A percentile compares a stretch with the other conserved stretches of the same genome.
Conservation (phyloP, 768 basidiomycete species). For the Gelatoporia subvermispora region DNA sequence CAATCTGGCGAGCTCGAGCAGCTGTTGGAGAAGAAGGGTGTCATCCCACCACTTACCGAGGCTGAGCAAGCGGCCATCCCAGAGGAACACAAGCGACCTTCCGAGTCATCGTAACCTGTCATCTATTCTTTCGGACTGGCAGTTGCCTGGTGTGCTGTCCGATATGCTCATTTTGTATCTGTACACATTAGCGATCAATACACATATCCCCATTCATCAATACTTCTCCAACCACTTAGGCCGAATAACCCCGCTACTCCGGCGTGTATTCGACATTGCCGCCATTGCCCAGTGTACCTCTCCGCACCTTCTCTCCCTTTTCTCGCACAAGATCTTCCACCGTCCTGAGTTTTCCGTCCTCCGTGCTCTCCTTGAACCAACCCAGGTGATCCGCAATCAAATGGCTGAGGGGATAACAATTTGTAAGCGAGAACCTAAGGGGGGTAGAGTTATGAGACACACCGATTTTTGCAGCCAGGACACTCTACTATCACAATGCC, state of each 20-base stretch:
- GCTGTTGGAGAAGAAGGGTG: slow-evolving; percentile 63
- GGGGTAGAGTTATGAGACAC: slow-evolving; percentile 19
- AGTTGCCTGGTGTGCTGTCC: background rate
- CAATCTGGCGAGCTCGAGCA: slow-evolving; percentile 90
- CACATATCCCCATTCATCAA: slow-evolving; percentile 1
- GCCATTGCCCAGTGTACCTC: slow-evolving; percentile 34
- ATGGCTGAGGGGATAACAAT: slow-evolving; percentile 41
- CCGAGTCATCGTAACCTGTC: too few species aligned
- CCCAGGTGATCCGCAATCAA: slow-evolving; percentile 87
- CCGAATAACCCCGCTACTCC: slow-evolving; percentile 9
- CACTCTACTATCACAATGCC: slow-evolving; percentile 92
- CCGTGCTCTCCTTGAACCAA: slow-evolving; percentile 84
- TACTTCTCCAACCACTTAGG: background rate
- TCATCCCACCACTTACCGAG: slow-evolving; percentile 49
- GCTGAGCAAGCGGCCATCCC: slow-evolving; percentile 4
- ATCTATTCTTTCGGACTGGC: background rate
- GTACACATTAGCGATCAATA: slow-evolving; percentile 11
- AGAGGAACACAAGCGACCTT: too few species aligned
- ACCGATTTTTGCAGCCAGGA: slow-evolving; percentile 87
- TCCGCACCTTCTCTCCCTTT: slow-evolving; percentile 70
- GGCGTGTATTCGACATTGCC: slow-evolving; percentile 53
- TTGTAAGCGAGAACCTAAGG: background rate
- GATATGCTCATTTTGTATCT: background rate
- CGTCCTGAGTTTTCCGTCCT: slow-evolving; percentile 67
- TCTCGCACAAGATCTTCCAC: slow-evolving; percentile 78